Evolutionary conservation across 2,329 filamentous ascomycete species (phyloP).

Genomic region (Rhinocladiella mackenziei): DNA sequence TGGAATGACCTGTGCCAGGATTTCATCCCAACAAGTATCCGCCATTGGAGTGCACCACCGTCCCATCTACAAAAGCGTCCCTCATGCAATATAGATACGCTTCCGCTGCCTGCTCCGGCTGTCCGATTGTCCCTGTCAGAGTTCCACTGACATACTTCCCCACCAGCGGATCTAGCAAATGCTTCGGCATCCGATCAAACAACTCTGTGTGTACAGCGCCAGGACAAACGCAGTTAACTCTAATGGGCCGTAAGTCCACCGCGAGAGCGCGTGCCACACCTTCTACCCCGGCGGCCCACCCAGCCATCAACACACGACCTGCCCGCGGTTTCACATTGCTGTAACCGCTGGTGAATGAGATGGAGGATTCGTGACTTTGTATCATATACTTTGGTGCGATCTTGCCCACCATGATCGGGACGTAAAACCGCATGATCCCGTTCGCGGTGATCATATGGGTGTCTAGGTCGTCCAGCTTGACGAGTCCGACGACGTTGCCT

Average conservation of each 20-base stretch:
- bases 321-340: conserved; percentile 49
- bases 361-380: conserved; percentile 30
- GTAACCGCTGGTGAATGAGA: conserved; percentile 42
- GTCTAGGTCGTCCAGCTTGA: conserved; percentile 32
- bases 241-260: conserved; percentile 42
- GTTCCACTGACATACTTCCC: conserved; percentile 35
- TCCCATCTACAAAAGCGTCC: conserved; percentile 40
- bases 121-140: conserved; percentile 31
- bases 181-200: conserved; percentile 26
- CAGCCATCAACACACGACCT: conserved; percentile 42
- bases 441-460: conserved; percentile 32
- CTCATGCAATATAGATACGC: conserved; percentile 46
- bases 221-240: conserved; percentile 42
- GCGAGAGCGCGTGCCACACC: conserved; percentile 38
- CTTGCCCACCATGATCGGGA: conserved; percentile 39
- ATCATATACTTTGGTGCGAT: conserved; percentile 37
- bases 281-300: conserved; percentile 31
- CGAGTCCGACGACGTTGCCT: conserved; percentile 36
- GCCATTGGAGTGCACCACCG: conserved; percentile 35
- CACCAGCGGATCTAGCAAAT: conserved; percentile 29
- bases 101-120: conserved; percentile 41
- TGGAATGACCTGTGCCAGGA: too few relatives aligned
- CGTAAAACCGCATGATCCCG: conserved; percentile 37
- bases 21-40: conserved; percentile 37
- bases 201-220: conserved; percentile 41